These are phyloP conservation scores for Mycena rosella DNA, from an alignment of 768 basidiomycete species.

Conservation along the genomic window DNA sequence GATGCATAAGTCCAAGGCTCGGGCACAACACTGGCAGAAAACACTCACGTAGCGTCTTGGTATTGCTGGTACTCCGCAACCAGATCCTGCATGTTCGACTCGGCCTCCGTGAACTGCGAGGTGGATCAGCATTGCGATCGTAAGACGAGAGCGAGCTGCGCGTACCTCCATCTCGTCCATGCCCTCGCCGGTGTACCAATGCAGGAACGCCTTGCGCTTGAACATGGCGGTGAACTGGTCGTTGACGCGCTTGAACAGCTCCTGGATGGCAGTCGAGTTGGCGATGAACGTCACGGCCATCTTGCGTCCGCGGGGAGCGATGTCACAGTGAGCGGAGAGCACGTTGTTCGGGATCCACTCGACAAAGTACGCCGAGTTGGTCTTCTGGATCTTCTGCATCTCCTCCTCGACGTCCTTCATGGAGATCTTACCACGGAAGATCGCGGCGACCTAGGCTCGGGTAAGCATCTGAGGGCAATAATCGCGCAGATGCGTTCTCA, in stretches of 20 bases:
- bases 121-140: neutral
- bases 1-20: conserved; percentile 19
- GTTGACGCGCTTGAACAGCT: conserved; percentile 98
- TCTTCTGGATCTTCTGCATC: conserved; percentile 97
- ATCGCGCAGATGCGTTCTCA: conserved; percentile 43
- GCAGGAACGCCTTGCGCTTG: conserved; percentile 97
- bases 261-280: conserved; percentile 97
- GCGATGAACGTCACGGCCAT: conserved; percentile 98
- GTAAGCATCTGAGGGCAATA: neutral
- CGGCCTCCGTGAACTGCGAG: conserved; percentile 91
- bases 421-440: conserved; percentile 99
- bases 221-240: conserved; percentile 99
- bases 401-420: conserved; percentile 99
- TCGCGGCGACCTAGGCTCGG: conserved; percentile 66
- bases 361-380: conserved; percentile 97
- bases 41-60: conserved; percentile 90
- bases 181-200: conserved; percentile 99
- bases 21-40: neutral
- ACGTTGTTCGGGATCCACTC: conserved; percentile 99
- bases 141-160: neutral
- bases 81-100: conserved; percentile 99
- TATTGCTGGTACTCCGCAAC: conserved; percentile 98
- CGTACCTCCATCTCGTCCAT: conserved; percentile 97
- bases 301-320: conserved; percentile 94
- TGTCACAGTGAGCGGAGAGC: conserved; percentile 97